Evolutionary conservation across 2,329 filamentous ascomycete genomes (phyloP), one percentile per base, ranked within the genome.

Genomic region (Cladosporium sp.): DNA sequence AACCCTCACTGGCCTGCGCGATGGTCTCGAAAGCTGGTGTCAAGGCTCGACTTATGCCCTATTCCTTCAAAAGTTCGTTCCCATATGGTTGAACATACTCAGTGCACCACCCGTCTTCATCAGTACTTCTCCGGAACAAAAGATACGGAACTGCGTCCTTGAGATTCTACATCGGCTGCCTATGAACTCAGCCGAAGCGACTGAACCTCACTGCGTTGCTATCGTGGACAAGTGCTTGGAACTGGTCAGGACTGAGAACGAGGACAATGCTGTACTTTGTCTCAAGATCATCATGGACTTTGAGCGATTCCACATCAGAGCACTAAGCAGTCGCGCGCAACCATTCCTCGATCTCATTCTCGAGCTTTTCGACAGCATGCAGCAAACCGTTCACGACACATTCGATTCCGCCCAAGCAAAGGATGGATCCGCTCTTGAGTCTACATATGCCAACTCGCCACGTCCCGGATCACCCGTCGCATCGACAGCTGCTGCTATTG

Each of bases 251-350:
- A 90, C 88, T 51, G 95, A 99, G 79, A 99, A 99, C 74, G 95
- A 99, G 80, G 95, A 99, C 69, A 99, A 99, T 84, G 95, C 94
- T 2, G 92, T 96, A n/a, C 82, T 99, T 69, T 97, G 94, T 77
- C 92, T 99, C 81, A 99, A 99, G 83, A 96, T 94, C 15, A 92
- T 96, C 61, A 97, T 97, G 83, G 95, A 99, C 76, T 90, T 98
- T 70, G 92, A 96, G 85, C 89, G 95, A 59, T 92, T 97, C 76
- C 94, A 98, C 79, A 87, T 90, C 66, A 96, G 94, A 80, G 88
- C 90, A 30, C 88, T 97, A 8, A 80, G 82, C n/a, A 85, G 87
- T 66, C 93, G 92, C 76, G 93, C 97, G 3, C 94, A 98, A 78
- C 86, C 88, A 2, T 99, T 99, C 78, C 82, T 99, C 67, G 89